phyloP scores from a whole-genome alignment of 352 stramenopile species.

The Pythium phragmitis region DNA sequence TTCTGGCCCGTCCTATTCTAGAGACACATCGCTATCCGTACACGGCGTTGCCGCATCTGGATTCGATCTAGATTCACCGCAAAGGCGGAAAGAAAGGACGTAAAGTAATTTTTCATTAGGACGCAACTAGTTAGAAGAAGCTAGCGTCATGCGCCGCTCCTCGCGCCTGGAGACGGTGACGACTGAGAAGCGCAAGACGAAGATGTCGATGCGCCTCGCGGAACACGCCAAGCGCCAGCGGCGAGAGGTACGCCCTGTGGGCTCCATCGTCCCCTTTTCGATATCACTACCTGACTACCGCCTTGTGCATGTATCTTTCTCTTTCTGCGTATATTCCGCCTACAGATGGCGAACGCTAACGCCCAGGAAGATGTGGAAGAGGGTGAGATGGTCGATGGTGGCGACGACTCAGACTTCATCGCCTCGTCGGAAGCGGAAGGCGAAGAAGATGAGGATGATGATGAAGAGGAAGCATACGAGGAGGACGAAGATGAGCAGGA shows the following conservation, averaged over 20 bases:
- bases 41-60: neutral
- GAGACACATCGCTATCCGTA: slow-evolving; percentile 4
- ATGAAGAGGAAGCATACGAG: slow-evolving; percentile 25
- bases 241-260: slow-evolving; percentile 22
- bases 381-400: slow-evolving; percentile 35
- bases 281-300: neutral
- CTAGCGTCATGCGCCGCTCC: slow-evolving; percentile 53
- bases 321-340: neutral
- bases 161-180: slow-evolving; percentile 52
- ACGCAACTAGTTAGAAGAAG: neutral
- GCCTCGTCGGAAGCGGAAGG: slow-evolving; percentile 34
- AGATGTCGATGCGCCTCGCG: slow-evolving; percentile 65
- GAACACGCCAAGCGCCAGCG: slow-evolving; percentile 30
- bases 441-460: slow-evolving; percentile 35
- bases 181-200: slow-evolving; percentile 39
- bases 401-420: slow-evolving; percentile 32
- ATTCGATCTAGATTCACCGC: slow-evolving; percentile 19
- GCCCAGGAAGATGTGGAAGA: slow-evolving; percentile 6
- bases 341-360: slow-evolving; percentile 19
- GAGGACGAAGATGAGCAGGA: slow-evolving; percentile 23
- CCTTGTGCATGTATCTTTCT: neutral
- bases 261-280: no score
- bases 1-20: slow-evolving; percentile 8
- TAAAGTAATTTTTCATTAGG: neutral
- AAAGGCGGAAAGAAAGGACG: neutral